These are phyloP conservation scores for Royoungia palumana DNA, from an alignment of 768 basidiomycete species.

Conservation along the genomic window DNA sequence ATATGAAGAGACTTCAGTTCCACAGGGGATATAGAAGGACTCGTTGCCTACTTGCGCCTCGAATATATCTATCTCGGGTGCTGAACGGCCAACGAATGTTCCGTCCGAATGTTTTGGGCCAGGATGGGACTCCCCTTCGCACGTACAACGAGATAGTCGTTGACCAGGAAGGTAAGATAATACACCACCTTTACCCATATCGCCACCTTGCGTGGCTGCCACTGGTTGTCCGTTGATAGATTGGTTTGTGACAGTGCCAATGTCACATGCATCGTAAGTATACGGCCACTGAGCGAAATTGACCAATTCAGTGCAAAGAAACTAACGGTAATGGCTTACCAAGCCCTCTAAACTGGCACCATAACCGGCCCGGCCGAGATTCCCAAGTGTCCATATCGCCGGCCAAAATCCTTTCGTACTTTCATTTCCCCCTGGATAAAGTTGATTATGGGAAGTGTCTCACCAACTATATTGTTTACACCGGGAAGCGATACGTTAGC, in stretches of 20 bases:
- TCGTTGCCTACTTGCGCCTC: constrained; percentile 58
- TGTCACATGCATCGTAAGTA: constrained; percentile 72
- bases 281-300: constrained; percentile 54
- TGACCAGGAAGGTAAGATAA: constrained; percentile 82
- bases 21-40: constrained; percentile 12
- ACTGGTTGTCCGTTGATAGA: constrained; percentile 64
- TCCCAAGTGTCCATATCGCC: constrained; percentile 60
- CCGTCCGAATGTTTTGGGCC: constrained; percentile 76
- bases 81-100: constrained; percentile 72
- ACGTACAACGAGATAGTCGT: constrained; percentile 82
- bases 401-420: constrained; percentile 43
- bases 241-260: constrained; percentile 83
- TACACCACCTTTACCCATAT: constrained; percentile 37
- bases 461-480: constrained; percentile 55
- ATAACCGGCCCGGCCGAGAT: constrained; percentile 61
- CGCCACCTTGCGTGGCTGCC: constrained; percentile 61
- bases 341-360: constrained; percentile 60
- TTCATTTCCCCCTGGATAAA: constrained; percentile 2
- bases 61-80: constrained; percentile 89
- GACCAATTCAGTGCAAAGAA: background rate
- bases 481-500: constrained; percentile 63
- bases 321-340: constrained; percentile 28
- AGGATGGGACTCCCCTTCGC: constrained; percentile 76
- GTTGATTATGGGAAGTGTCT: constrained; percentile 1
- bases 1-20: constrained; percentile 20